Evolutionary conservation across 352 stramenopile genomes (phyloP), one percentile per base, ranked within the genome.

Genomic region (Phytopythium litorale): DNA sequence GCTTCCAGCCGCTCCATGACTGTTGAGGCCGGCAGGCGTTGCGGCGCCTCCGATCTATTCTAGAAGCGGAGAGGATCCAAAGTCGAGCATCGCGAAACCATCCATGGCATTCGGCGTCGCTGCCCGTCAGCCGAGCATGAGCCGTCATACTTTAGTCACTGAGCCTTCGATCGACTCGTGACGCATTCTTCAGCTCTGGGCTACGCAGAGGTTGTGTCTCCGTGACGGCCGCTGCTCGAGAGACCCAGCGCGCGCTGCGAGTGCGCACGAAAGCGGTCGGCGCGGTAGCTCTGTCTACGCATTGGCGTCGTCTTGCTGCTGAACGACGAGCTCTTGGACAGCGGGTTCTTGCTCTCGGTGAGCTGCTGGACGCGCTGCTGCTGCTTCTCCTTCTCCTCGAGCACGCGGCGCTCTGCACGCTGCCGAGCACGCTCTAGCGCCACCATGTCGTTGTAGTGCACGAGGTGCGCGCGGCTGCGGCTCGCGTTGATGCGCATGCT

Each of bases 401-500:
- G 79, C 15, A 91, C 76, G 42, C 81, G 81, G 40, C 76, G 79
- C 56, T 92, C 83, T 9, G 81, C 83, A 35, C 77, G 77, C 51
- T 85, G 76, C 5, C 79, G 64, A 12, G 80, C 76, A 6, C 74
- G 77, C 33, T 71, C 48, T 32, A 90, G 65, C 18, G 81, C 72
- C 45, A 80, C 63, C 51, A 81, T 69, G 43, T 90, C 83, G 28
- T 86, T 81, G 63, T 85, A 88, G 38, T 89, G 83, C 15, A 89
- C 76, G 3, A 89, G 65, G 50, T 92, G 79, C 19, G 81, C 79
- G n/a, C 85, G 72, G 43, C 73, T 89, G 46, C 83, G 81, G 32
- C 78, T 85, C 35, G 76, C 72, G 59, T 91, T 92, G 62, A 91
- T 89, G 46, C 81, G 83, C 81, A 92, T 91, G 63, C 81, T 92